Evolutionary conservation across 139 green algal genomes (phyloP).

Genomic region (Haematococcus lacustris): DNA sequence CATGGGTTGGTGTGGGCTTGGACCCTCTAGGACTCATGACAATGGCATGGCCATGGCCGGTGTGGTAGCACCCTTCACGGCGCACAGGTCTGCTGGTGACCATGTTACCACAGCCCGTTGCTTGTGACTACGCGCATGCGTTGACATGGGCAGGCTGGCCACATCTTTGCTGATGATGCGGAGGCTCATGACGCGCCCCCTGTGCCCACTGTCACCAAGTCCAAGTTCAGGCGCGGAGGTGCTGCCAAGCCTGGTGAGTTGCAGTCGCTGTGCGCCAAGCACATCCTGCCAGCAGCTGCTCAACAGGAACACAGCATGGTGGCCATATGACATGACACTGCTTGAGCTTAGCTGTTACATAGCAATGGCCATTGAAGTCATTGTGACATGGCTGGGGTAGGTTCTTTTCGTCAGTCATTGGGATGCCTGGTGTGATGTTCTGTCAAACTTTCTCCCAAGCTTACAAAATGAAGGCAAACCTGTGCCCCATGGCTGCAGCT

Average conservation of each 20-base stretch:
- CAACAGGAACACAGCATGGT: not conserved
- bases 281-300: not conserved
- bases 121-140: too few species aligned
- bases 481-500: too few species aligned
- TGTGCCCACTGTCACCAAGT: not conserved
- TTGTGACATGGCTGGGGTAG: not conserved
- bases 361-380: not conserved
- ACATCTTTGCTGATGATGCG: not conserved
- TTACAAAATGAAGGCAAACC: too few species aligned
- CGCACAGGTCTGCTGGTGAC: not conserved
- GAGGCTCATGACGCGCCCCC: not conserved
- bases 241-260: too few species aligned
- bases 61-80: not conserved
- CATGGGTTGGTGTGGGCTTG: not conserved
- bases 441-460: too few species aligned
- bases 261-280: too few species aligned
- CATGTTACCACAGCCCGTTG: too few species aligned
- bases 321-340: not conserved
- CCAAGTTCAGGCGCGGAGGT: constrained; percentile 6
- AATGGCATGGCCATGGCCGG: not conserved
- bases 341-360: not conserved
- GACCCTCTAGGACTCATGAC: too few species aligned
- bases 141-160: too few species aligned
- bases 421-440: too few species aligned
- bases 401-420: too few species aligned